Evolutionary conservation across 2,329 filamentous ascomycete genomes (phyloP), one percentile per base, ranked within the genome.

Genomic region (Trichoderma oligosporum): DNA sequence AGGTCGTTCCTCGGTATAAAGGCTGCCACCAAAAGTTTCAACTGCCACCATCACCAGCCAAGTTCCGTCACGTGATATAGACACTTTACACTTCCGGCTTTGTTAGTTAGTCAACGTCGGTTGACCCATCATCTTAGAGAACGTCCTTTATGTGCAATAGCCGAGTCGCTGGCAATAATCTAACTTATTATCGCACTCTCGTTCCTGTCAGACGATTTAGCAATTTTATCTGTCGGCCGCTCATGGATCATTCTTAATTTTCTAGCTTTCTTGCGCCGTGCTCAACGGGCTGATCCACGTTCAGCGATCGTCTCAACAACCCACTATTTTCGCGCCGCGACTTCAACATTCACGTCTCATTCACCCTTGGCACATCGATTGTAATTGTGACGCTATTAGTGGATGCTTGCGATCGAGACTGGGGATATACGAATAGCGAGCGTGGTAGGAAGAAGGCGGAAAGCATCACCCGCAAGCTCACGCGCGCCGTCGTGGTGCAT

Each of bases 321-420:
- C 54, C 60, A 59, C 61, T 61, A 59, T 61, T 61, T 62, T 57
- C 60, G 61, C 49, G 58, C 45, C 59, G 58, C 56, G 58, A 57
- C 58, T 56, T 49, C 60, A 44, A 59, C 60, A 60, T 62, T 41
- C 61, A 51, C 57, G 51, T 59, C 55, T 33, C 33, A 31, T 20
- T 25, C 42, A 14, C 22, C 25, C n/a, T 27, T n/a, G 25, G 38
- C n/a, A 11, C 29, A 25, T 14, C 51, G 41, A 56, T 55, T 20
- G 29, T 41, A 51, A 56, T 62, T 29, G 31, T 48, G 44, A 44
- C 55, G 38, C 45, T 51, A 36, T 38, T 22, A n/a, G 62, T 64
- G 62, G 38, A 66, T 65, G 64, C 52, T 56, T 58, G 57, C 60
- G 36, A 39, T 57, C 39, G 49, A 42, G 42, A 39, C 25, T 48